Base-by-base conservation (phyloP, 805 yeast genomes). In the Schwanniomyces pseudopolymorphus region DNA sequence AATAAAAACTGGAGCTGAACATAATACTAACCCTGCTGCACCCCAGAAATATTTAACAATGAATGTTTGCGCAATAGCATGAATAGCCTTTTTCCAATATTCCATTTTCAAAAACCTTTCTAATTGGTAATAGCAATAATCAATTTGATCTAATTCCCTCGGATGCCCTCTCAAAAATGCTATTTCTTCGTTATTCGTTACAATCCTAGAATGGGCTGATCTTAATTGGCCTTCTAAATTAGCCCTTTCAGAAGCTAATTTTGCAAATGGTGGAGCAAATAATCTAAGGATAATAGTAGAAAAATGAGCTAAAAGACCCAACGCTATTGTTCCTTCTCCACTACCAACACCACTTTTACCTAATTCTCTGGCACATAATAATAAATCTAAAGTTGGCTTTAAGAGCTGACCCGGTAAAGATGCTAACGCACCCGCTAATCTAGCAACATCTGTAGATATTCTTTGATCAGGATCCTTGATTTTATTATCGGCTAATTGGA, bases 41-140 rank as follows among this genome's bases (percentile, higher is more conserved):
- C 98, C 98, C 91, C 97, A 86, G 41, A 89, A 81, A 66, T 91
- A 91, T 68, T 91, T 91, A 50, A 91, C 91, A 44, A 89, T 83
- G 57, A 90, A 91, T 42, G 86, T 88, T 54, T 92, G 94, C 1
- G 92, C 87, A 54, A 88, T 79, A 59, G 90, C 90, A 66, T 90
- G 92, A 21, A 86, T 64, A 24, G 92, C 84, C 69, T 85, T 77
- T 55, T 87, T 84, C 67, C 87, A 80, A 52, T 86, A 78, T 59
- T 87, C 91, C 67, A 83, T 79, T 57, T 86, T 81, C 53, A 85
- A 76, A 65, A 90, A 92, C 49, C 84, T 74, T 53, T 87, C 94
- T 54, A 90, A 73, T 51, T 86, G 85, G 65, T 89, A 90, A 67
- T 89, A 91, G 21, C 89, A 80, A 56, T 77, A 78, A 69, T 91